Base-by-base conservation (phyloP, 176 grass and related monocot species). In the Lolium multiflorum region DNA sequence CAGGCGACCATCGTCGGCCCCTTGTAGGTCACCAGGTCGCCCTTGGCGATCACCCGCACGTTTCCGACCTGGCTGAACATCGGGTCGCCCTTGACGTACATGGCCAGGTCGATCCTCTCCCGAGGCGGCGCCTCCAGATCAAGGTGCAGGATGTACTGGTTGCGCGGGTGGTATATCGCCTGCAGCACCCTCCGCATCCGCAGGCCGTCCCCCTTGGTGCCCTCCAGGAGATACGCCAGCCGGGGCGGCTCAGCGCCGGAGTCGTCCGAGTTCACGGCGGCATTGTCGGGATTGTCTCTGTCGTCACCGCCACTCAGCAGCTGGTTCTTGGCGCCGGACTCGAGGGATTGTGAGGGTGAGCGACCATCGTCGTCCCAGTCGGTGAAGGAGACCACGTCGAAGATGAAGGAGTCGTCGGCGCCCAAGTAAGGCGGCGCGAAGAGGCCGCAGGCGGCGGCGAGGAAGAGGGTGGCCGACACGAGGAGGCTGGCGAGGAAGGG, bases 1-100 rank as follows among this genome's bases (percentile, higher is more conserved):
- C 92, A 94, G 25, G 95, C 92, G 63, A 97, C 88, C 95, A 97
- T 97, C 44, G 95, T 97, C 6, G 92, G 95, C 1, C 95, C 95
- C 39, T 92, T 94, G 88, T 97, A 97, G 7, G 92, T 97, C 47
- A 97, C 92, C 18, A 97, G 91, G 81, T 94, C 92, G 47, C 92
- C 95, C 84, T 97, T 94, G 66, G 87, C 92, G 51, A 97, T 94
- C 71, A 97, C 92, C 57, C 89, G 56, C 5, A 97, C 95, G 24
- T 97, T 97, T 18, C 87, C 89, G 6, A 94, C 92, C 60, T 90
- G 72, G 64, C 92, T 87, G 82, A 97, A 97, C 79, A 92, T 90
- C 14, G 89, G 81, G 43, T 97, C 90, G 12, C 84, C 90, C 77
- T 92, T 92, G 37, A 94, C 81, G 54, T 94, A 97, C 86, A 92